Percentiles rank a stretch among this genome's conserved stretches.
Evolutionary conservation across 2,329 filamentous ascomycete species (phyloP).

Genomic region (Trichophaea hybrida): DNA sequence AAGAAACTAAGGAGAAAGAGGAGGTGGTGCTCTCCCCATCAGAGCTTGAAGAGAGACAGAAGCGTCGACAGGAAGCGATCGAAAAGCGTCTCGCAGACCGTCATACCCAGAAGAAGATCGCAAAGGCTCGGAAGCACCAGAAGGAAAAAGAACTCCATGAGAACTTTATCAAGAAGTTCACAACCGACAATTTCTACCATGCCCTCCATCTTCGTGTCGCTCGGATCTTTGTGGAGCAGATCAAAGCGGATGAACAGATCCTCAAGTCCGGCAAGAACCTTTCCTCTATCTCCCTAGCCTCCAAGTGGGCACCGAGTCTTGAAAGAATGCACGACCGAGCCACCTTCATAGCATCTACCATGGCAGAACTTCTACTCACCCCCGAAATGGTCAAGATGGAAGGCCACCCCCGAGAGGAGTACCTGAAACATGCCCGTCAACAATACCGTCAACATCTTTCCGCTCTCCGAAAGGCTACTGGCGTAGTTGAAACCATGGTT

Average conservation of each 20-base stretch:
- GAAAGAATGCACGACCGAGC: constrained; percentile 44
- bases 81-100: constrained; percentile 24
- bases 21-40: background rate
- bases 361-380: constrained; percentile 42
- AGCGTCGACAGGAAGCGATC: constrained; percentile 23
- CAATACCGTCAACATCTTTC: constrained; percentile 40
- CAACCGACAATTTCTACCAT: constrained; percentile 36
- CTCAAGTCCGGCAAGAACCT: constrained; percentile 33
- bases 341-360: constrained; percentile 43
- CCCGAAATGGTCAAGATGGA: constrained; percentile 30
- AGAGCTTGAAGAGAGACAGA: constrained; percentile 1
- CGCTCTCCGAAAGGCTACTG: constrained; percentile 40
- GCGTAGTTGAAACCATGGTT: constrained; percentile 42
- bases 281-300: constrained; percentile 41
- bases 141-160: constrained; percentile 34
- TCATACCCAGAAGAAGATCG: constrained; percentile 9
- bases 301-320: constrained; percentile 46
- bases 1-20: background rate
- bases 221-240: constrained; percentile 43
- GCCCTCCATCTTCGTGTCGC: constrained; percentile 41
- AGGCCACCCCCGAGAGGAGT: constrained; percentile 34
- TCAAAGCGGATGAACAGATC: constrained; percentile 36
- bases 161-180: constrained; percentile 33
- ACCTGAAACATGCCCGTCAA: constrained; percentile 42
- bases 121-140: constrained; percentile 23